Evolutionary conservation across 2,329 filamentous ascomycete species (phyloP), one percentile per base, ranked within the genome.

Genomic region (Tympanopsis confertula): DNA sequence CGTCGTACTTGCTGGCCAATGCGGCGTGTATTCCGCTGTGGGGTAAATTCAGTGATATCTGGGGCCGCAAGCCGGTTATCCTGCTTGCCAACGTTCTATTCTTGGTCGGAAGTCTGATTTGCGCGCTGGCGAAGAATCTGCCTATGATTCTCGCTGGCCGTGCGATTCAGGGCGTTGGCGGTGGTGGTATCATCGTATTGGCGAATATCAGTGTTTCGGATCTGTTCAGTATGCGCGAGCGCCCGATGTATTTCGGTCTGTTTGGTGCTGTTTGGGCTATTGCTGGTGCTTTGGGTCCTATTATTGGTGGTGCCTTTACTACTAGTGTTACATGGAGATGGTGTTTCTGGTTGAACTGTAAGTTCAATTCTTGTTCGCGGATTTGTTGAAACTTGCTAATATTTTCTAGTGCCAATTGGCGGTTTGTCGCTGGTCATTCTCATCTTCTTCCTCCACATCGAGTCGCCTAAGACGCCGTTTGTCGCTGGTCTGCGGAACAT

Each of bases 1-100:
- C 71, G 19, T 74, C 82, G 0, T 88, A 82, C 53, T 63, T 86
- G 3, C 70, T 88, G 10, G 78, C 77, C 13, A 76, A 75, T 48
- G 77, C 81, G 0, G 77, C 81, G 0, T 68, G 68, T 2, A 74
- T 71, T 1, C 80, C 82, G 0, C 70, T 81, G n/a, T 87, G 82
- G 82, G 80, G 78, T 4, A 72, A 71, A 42, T 52, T 75, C 24
- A 66, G 64, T 2, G 71, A 77, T 42, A 74, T 76, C 22, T 77
- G 65, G 64, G 71, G 71, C 3, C 62, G 71, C 5, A 74, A 74
- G 46, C 65, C 65, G 0, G 60, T 74, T 20, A 44, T 76, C 3
- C 50, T 75, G 1, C 46, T 59, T 1, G 63, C 69, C 1, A 58
- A 64, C 3, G 56, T 44, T 19, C 54, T 73, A 3, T 76, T 77